These are phyloP conservation scores for Leucocoprinus sp. DNA, from an alignment of 768 basidiomycete species.

Conservation along the genomic window DNA sequence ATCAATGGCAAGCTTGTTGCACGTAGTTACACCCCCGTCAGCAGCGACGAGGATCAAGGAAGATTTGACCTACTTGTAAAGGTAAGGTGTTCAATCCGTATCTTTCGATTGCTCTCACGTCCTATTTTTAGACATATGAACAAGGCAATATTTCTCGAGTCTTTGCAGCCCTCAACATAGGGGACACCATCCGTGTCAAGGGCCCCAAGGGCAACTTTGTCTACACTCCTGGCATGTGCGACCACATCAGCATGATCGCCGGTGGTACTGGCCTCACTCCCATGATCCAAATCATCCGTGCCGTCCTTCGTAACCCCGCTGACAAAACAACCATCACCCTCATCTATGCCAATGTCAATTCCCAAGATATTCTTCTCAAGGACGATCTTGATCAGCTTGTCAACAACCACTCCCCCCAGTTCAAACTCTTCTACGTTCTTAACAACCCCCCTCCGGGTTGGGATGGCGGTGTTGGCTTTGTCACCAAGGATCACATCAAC, in stretches of 20 bases:
- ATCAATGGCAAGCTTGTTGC: slow-evolving; percentile 87
- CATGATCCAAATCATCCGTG: slow-evolving; percentile 97
- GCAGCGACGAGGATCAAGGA: slow-evolving; percentile 86
- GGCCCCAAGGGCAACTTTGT: slow-evolving; percentile 95
- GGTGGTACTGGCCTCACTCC: slow-evolving; percentile 99
- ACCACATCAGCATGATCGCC: slow-evolving; percentile 91
- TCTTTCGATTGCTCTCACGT: not conserved
- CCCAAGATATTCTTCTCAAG: slow-evolving; percentile 87
- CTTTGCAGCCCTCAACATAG: slow-evolving; percentile 73
- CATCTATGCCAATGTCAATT: slow-evolving; percentile 94
- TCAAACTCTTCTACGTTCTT: slow-evolving; percentile 84
- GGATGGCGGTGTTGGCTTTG: slow-evolving; percentile 88
- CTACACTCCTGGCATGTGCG: slow-evolving; percentile 66
- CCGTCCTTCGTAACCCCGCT: slow-evolving; percentile 80
- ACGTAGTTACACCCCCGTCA: slow-evolving; percentile 94
- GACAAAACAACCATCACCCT: slow-evolving; percentile 80
- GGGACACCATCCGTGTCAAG: slow-evolving; percentile 84
- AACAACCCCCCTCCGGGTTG: slow-evolving; percentile 89
- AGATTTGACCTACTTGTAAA: slow-evolving; percentile 97
- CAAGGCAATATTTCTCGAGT: slow-evolving; percentile 94
- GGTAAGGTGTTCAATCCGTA: slow-evolving; percentile 34
- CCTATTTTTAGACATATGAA: slow-evolving; percentile 70
- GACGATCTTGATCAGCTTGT: slow-evolving; percentile 79
- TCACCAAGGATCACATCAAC: slow-evolving; percentile 87
- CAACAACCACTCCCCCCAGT: slow-evolving; percentile 41